Percentiles rank a stretch among this genome's conserved stretches.
phyloP scores from a whole-genome alignment of 2,329 filamentous ascomycete species.

The Pyricularia pennisetigena region DNA sequence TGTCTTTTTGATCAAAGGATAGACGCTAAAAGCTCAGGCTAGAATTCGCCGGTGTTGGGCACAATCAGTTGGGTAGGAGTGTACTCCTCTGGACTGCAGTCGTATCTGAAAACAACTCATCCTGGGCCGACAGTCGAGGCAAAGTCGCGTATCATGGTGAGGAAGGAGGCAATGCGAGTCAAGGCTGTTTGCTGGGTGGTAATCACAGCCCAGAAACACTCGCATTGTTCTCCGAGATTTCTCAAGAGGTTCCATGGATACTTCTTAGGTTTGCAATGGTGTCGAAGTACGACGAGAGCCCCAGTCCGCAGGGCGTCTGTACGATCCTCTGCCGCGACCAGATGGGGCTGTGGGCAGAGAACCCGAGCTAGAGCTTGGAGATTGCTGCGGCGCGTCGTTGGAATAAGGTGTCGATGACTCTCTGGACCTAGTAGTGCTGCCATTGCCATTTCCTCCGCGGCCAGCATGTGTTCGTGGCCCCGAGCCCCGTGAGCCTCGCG shows the following conservation, averaged over 20 bases:
- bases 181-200: not conserved
- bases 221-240: too few species aligned
- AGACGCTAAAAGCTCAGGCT: not conserved
- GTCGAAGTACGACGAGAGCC: constrained; percentile 2
- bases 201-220: not conserved
- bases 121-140: not conserved
- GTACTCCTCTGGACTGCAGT: not conserved
- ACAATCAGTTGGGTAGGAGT: not conserved
- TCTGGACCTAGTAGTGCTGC: not conserved
- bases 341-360: not conserved
- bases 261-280: not conserved
- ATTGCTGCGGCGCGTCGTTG: not conserved
- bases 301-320: constrained; percentile 4
- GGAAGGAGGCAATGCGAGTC: not conserved
- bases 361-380: not conserved
- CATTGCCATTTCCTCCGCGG: not conserved
- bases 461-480: not conserved
- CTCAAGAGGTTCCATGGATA: too few species aligned
- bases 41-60: not conserved
- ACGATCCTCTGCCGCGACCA: constrained; percentile 2
- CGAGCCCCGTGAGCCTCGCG: constrained; percentile 1
- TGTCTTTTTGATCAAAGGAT: not conserved
- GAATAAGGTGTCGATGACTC: constrained; percentile 1
- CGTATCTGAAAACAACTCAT: not conserved
- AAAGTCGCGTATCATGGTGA: not conserved